phyloP scores from a whole-genome alignment of 2,329 filamentous ascomycete genomes.

The Ambrosiella beaveri region DNA sequence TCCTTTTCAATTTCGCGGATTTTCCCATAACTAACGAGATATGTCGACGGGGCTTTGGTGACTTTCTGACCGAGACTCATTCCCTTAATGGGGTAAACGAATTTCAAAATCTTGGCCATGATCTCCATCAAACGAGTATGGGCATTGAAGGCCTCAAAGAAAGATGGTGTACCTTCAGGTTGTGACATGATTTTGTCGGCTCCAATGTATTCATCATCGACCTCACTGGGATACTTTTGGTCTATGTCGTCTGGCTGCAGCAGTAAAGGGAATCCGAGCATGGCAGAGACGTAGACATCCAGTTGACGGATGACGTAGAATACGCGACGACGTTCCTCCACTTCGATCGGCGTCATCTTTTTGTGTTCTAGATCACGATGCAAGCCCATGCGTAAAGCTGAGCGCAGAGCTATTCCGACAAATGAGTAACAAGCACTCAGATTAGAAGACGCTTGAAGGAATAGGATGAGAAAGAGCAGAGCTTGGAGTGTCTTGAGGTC shows the following conservation, averaged over 20 bases:
- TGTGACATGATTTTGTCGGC: conserved; percentile 33
- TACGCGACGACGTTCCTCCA: conserved; percentile 44
- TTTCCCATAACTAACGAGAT: conserved; percentile 44
- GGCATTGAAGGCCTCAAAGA: conserved; percentile 48
- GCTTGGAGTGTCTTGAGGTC: conserved; percentile 60
- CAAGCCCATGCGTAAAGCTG: conserved; percentile 59
- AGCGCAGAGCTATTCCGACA: conserved; percentile 59
- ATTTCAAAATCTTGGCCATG: conserved; percentile 45
- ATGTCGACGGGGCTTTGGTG: conserved; percentile 23
- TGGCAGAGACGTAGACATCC: conserved; percentile 51
- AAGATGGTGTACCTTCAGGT: conserved; percentile 40
- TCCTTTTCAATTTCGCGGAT: conserved; percentile 49
- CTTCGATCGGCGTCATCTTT: conserved; percentile 43
- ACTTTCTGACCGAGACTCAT: conserved; percentile 19
- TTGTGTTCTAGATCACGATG: conserved; percentile 55
- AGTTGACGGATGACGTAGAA: conserved; percentile 54
- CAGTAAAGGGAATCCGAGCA: conserved; percentile 48
- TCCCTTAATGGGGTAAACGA: conserved; percentile 34
- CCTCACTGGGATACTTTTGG: conserved; percentile 44
- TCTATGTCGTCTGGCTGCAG: conserved; percentile 49
- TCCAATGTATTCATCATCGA: conserved; percentile 52
- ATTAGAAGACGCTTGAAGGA: conserved; percentile 63
- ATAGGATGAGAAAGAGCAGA: conserved; percentile 63
- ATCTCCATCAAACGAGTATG: conserved; percentile 47
- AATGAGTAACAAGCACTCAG: conserved; percentile 67